Evolutionary conservation across 805 yeast genomes (phyloP), one percentile per base, ranked within the genome.

Genomic region (Brettanomyces naardenensis): DNA sequence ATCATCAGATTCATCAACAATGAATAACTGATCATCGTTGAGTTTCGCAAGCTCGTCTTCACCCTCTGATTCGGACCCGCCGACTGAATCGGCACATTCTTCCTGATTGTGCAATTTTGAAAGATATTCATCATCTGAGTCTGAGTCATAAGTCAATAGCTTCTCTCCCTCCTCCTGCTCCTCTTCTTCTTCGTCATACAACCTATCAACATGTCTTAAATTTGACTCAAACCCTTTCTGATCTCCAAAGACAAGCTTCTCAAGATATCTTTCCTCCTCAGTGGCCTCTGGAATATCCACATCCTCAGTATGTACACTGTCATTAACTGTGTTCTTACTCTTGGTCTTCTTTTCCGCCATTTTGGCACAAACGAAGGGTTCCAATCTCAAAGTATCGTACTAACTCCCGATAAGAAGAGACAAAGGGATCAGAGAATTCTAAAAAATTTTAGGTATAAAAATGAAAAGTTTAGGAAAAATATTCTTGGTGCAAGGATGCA

Each of bases 241-340:
- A 55, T 92, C 97, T 13, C 98, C 97, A 61, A 92, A 89, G 4
- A 92, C 95, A 11, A 86, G 68, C 56, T 75, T 83, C 45, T 89
- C 95, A 36, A 92, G 70, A 39, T 64, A 71, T 31, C 79, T 49
- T 59, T 92, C 98, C 56, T 87, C 96, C 36, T 74, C 80, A 56
- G 85, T 94, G 48, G 92, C 90, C 23, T 81, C 82, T 13, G 87
- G 82, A 26, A 71, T 45, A 17, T 45, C 56, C 14, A 49, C 39
- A 7, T 44, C 46, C 30, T 46, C 39, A 26, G 70, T 45, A 17
- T 45, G 54, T 15, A 49, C 39, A 7, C 43, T 45, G 29, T 46
- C 39, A 17, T 33, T 20, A 35, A 11, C 23, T 28, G 27, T 23
- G 9, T 29, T 14, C 11, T 35, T 14, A n/a, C 33, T n/a, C 6